Evolutionary conservation across 306 rosid species (phyloP), one percentile per base, ranked within the genome.

Genomic region (Glycine latifolia): DNA sequence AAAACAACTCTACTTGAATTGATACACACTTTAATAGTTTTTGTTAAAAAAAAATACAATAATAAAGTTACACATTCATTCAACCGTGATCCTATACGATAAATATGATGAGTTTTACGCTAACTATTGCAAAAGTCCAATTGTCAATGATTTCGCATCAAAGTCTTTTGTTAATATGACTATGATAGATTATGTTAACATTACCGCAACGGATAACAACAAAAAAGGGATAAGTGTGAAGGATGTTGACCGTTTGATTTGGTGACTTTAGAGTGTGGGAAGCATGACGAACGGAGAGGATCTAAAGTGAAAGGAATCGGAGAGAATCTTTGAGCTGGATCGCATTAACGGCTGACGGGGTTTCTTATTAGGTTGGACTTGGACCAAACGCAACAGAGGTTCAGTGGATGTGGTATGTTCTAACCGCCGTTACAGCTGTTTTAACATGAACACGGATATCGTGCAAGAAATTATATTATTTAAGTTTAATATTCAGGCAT

Each of bases 291-390:
- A 73, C 71, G 58, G 85, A 71, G 52, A 15, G 0, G 81, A 84
- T 71, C 31, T 2, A 35, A 74, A 50, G 39, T 53, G 16, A n/a
- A 3, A 0, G 77, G 46, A 43, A 20, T 76, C 8, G 69, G 72
- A 83, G 65, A 31, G 84, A 81, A 63, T 84, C 55, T 15, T 71
- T 44, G 85, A 44, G 84, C 85, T 85, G 93, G 89, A 81, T 3
- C 61, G 73, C 89, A 76, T 35, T 49, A 73, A 66, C 53, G 73
- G 65, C 8, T 62, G 37, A 77, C 65, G 73, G 49, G 62, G 73
- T 61, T 55, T 41, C 65, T 83, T 75, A 50, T 53, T 47, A 60
- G 77, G 8, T 49, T 66, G 75, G 26, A 82, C 37, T 49, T 66
- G 75, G 26, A 82, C 37, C 26, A 14, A 20, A 16, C 63, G 71